Evolutionary conservation across 306 rosid species (phyloP), one percentile per base, ranked within the genome.

Genomic region (Trichosanthes truncata): DNA sequence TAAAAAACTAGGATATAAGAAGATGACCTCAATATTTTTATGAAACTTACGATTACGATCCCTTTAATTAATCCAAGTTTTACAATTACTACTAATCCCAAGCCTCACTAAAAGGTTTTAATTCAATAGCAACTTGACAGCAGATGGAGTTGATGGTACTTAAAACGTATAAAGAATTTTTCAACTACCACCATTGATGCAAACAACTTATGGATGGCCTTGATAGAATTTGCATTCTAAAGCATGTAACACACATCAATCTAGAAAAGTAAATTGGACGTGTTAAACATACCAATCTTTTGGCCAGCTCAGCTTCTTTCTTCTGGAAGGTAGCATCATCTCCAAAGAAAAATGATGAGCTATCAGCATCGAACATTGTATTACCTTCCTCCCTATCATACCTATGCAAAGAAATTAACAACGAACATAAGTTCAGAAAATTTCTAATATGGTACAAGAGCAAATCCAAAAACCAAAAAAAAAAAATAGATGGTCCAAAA

Each of bases 381-480:
- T 88, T 92, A 56, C 97, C 98, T 86, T 95, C 98, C 84, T 95
- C 98, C 86, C 96, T 90, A 84, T 95, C 98, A 80, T 95, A 95
- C 98, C 98, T 95, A 78, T 80, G 77, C 3, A 80, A 76, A 25
- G 74, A 81, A n/a, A 48, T 63, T 78, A 38, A 55, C 52, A 33
- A 13, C 1, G 2, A 31, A 21, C 14, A 72, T 46, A 15, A 48
- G 57, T 26, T 72, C 12, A 40, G 60, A 26, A 35, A 53, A 53
- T 20, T 40, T 21, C 26, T 15, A 12, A 17, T 41, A 3, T n/a
- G 51, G 51, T 36, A 21, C 46, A 55, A 55, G 61, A 76, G 35
- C 35, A 57, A 52, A 59, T 63, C 20, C 29, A 45, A 12, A 46
- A 63, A 46, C 46, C 33, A n/a, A 33, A 26, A 43, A 41, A 15